Evolutionary conservation across 371 early-diverging fungal genomes (phyloP).

Genomic region (Mortierella sp.): DNA sequence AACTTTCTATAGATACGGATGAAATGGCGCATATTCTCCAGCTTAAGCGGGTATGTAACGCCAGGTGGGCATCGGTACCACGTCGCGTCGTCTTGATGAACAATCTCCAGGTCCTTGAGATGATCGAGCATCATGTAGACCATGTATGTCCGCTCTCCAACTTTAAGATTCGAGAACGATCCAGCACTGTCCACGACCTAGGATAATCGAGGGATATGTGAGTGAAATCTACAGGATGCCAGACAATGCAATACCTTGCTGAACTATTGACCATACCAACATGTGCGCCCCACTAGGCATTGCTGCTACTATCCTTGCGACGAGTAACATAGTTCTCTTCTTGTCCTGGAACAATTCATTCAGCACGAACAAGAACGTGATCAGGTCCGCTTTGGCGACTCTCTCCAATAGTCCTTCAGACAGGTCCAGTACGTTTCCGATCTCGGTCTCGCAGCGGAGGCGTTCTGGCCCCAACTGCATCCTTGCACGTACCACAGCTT

Average conservation of each 20-base stretch:
- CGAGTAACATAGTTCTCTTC: constrained; percentile 76
- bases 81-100: constrained; percentile 74
- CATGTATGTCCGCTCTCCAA: constrained; percentile 85
- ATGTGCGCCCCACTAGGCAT: constrained; percentile 78
- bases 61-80: constrained; percentile 87
- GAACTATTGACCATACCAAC: constrained; percentile 56
- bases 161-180: constrained; percentile 87
- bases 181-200: constrained; percentile 93
- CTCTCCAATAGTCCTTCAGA: constrained; percentile 46
- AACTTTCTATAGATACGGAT: constrained; percentile 74
- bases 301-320: constrained; percentile 70
- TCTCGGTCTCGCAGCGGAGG: constrained; percentile 60
- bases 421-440: constrained; percentile 59
- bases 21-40: constrained; percentile 93
- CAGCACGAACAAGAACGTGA: constrained; percentile 91
- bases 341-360: constrained; percentile 91
- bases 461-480: constrained; percentile 57
- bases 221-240: too few species aligned
- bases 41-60: constrained; percentile 78
- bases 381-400: constrained; percentile 69
- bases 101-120: constrained; percentile 74
- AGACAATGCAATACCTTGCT: neutral
- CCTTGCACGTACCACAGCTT: constrained; percentile 55
- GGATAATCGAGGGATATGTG: neutral
- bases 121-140: constrained; percentile 88